Evolutionary conservation across 768 basidiomycete species (phyloP).

Genomic region (Galerina sulciceps): DNA sequence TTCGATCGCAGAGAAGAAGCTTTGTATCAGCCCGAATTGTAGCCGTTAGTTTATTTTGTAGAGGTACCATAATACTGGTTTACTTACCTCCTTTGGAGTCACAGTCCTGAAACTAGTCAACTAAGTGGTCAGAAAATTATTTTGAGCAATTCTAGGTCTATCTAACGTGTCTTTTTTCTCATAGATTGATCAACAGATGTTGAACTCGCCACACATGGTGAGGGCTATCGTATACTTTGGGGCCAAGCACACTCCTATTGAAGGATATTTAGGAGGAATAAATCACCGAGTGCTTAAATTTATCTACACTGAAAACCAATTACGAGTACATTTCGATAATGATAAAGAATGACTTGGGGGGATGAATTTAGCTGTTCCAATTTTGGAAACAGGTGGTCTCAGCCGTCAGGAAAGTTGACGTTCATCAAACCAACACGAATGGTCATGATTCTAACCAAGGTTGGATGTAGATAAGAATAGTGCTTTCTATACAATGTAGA

Average conservation of each 20-base stretch:
- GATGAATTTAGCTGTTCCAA: slow-evolving; percentile 9
- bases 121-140: neutral
- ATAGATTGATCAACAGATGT: neutral
- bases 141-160: neutral
- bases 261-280: no score
- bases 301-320: neutral
- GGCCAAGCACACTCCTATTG: no score
- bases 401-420: no score
- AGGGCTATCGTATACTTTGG: neutral
- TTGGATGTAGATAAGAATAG: slow-evolving; percentile 6
- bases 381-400: neutral
- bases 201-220: no score
- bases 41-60: slow-evolving; percentile 18
- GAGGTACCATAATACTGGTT: slow-evolving; percentile 20
- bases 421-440: neutral
- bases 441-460: neutral
- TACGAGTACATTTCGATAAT: neutral
- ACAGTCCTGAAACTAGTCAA: neutral
- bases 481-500: slow-evolving; percentile 20
- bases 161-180: slow-evolving; percentile 17
- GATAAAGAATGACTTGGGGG: neutral
- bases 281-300: neutral
- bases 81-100: slow-evolving; percentile 11
- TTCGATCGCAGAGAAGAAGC: slow-evolving; percentile 14
- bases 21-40: slow-evolving; percentile 16